Evolutionary conservation across 2,329 filamentous ascomycete genomes (phyloP).

Genomic region (Botrytis byssoidea): DNA sequence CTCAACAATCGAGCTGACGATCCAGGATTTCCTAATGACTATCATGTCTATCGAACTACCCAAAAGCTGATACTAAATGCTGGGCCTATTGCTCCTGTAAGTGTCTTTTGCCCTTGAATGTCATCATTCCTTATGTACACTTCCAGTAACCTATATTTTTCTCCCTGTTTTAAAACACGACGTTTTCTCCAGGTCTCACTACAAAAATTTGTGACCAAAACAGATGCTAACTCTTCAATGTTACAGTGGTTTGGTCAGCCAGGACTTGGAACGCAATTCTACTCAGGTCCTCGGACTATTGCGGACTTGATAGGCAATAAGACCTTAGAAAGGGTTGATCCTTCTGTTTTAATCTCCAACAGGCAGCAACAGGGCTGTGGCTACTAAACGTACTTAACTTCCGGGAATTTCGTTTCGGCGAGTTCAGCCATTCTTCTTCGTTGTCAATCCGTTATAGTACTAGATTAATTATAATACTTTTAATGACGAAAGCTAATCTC

Average conservation of each 20-base stretch:
- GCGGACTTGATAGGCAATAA: neutral
- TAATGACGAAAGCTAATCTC: neutral
- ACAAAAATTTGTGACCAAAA: accelerated
- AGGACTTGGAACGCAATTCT: constrained; percentile 17
- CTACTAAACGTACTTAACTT: neutral
- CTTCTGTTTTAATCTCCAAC: constrained; percentile 8
- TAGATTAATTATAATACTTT: neutral
- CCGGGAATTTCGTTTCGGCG: neutral
- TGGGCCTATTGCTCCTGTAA: constrained; percentile 14
- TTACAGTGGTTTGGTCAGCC: constrained; percentile 17
- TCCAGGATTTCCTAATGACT: constrained; percentile 11
- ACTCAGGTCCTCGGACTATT: neutral
- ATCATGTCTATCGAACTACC: constrained; percentile 15
- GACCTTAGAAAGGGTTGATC: constrained; percentile 4
- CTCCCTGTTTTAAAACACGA: accelerated
- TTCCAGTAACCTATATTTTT: no score
- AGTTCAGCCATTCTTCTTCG: neutral
- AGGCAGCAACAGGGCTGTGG: constrained; percentile 4
- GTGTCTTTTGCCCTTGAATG: neutral
- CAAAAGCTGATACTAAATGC: neutral
- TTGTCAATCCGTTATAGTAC: neutral
- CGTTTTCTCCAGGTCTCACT: neutral
- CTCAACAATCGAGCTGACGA: neutral
- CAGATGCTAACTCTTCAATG: neutral
- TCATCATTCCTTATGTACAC: no score